Evolutionary conservation across 1,139 yeast genomes (phyloP), one percentile per base, ranked within the genome.

Genomic region (Pichia sorboxylosa): DNA sequence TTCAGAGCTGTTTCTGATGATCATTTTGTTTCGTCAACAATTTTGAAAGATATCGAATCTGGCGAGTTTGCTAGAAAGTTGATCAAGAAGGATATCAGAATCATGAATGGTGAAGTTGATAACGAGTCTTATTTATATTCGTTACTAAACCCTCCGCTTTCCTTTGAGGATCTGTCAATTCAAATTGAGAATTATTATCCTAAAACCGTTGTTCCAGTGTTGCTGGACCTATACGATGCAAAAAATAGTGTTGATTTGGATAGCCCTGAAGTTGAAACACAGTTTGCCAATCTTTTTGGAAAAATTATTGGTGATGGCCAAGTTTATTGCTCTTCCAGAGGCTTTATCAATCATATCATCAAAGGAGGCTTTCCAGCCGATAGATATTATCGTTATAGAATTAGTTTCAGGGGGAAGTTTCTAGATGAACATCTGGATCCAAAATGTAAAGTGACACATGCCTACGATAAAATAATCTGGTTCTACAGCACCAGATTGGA

Each of bases 1-100:
- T 61, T 61, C 38, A 46, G 66, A 39, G 63, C 64, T 13, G 55
- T 57, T 17, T 57, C 63, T 10, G 66, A 61, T 40, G 52, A 46
- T 25, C 42, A 52, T 15, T 59, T 61, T 36, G 51, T 61, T 4
- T 41, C 57, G 3, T 30, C 49, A 1, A 37, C 41, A 10, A 33
- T 61, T 17, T 41, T 59, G 10, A 29, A 31, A 21, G 66, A 61
- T 35, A 44, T 60, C 8, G 36, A 43, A 15, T 39, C 50, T 16
- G 66, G 66, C 13, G 48, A 45, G 13, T 57, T 53, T 35, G 59
- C 60, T 1, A 38, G 44, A 38, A 35, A 58, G 30, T 37, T 40
- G 6, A 38, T 35, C 4, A 26, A 35, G 8, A 44, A 44, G 20
- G 51, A 47, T 10, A 29, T 53, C 5, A 44, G 52, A 17, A 40